Evolutionary conservation across 208 protist genomes (phyloP).

Genomic region (Crithidia mellificae): DNA sequence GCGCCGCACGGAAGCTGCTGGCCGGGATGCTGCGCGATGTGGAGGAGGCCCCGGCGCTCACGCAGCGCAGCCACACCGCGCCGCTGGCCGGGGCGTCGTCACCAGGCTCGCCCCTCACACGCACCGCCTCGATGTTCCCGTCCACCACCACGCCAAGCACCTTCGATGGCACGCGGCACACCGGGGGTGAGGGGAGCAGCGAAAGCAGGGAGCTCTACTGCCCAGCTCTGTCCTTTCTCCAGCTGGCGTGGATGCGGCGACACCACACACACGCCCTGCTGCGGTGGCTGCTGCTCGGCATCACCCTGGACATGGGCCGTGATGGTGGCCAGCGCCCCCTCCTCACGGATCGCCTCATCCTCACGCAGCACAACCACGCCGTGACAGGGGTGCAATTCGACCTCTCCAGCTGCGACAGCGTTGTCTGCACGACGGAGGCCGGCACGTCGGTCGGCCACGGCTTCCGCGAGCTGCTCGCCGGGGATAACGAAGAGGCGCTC

Average conservation of each 20-base stretch:
- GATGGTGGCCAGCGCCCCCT: constrained; percentile 2
- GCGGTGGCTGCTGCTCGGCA: constrained; percentile 54
- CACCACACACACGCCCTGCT: constrained; percentile 69
- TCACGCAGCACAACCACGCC: constrained; percentile 60
- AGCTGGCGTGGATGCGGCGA: constrained; percentile 71
- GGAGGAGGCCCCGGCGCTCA: not conserved
- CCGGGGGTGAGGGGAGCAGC: not conserved
- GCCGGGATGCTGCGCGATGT: constrained; percentile 18
- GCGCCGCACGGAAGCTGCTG: constrained; percentile 20
- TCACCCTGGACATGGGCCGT: constrained; percentile 29
- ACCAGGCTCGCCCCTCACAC: constrained; percentile 3
- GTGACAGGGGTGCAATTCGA: constrained; percentile 65
- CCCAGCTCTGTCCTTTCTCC: constrained; percentile 47
- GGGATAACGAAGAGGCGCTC: constrained; percentile 72
- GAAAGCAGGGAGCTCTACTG: constrained; percentile 11
- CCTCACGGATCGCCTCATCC: constrained; percentile 67
- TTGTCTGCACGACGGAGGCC: constrained; percentile 76
- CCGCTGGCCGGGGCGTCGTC: not conserved
- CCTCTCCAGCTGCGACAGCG: constrained; percentile 72
- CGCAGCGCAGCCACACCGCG: constrained; percentile 10
- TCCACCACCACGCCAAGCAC: not conserved
- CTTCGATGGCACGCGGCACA: not conserved
- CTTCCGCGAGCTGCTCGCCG: constrained; percentile 77
- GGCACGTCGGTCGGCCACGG: constrained; percentile 66
- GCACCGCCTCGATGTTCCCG: not conserved